A percentile compares a stretch with the other conserved stretches of the same genome.
Evolutionary conservation across 2,329 filamentous ascomycete genomes (phyloP).

Genomic region (Biscogniauxia marginata): DNA sequence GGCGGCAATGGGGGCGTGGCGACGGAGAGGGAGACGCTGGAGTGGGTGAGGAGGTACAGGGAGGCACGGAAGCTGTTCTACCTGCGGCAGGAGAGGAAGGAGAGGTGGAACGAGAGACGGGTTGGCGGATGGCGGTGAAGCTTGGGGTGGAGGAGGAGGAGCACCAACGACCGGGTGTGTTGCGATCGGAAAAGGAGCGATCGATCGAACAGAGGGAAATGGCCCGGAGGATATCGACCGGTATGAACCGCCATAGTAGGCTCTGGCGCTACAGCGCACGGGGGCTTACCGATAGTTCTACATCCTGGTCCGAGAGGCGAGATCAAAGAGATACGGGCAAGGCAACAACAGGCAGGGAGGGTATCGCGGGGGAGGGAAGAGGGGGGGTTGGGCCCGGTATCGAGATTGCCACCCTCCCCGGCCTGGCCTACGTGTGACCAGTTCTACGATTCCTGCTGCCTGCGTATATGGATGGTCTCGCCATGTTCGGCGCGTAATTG

Average conservation of each 20-base stretch:
- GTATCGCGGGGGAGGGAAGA: too few species aligned
- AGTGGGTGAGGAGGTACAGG: conserved; percentile 80
- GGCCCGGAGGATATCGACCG: too few species aligned
- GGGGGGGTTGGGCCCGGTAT: background rate
- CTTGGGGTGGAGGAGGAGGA: background rate
- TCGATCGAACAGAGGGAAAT: too few species aligned
- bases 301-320: too few species aligned
- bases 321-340: too few species aligned
- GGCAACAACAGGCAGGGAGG: background rate
- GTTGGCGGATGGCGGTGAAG: conserved; percentile 88
- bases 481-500: background rate
- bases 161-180: background rate
- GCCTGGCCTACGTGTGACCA: background rate
- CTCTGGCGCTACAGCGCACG: too few species aligned
- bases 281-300: too few species aligned
- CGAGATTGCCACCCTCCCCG: background rate
- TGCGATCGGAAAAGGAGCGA: too few species aligned
- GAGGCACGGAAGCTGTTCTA: conserved; percentile 79
- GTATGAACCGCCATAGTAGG: too few species aligned
- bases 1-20: conserved; percentile 47
- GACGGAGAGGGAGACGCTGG: conserved; percentile 76
- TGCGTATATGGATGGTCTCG: too few species aligned
- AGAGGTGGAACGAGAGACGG: conserved; percentile 92
- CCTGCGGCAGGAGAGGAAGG: conserved; percentile 79
- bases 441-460: background rate